A percentile compares a stretch with the other conserved stretches of the same genome.
Evolutionary conservation across 441 rosid species (phyloP).

Genomic region (Brassica hybrid): DNA sequence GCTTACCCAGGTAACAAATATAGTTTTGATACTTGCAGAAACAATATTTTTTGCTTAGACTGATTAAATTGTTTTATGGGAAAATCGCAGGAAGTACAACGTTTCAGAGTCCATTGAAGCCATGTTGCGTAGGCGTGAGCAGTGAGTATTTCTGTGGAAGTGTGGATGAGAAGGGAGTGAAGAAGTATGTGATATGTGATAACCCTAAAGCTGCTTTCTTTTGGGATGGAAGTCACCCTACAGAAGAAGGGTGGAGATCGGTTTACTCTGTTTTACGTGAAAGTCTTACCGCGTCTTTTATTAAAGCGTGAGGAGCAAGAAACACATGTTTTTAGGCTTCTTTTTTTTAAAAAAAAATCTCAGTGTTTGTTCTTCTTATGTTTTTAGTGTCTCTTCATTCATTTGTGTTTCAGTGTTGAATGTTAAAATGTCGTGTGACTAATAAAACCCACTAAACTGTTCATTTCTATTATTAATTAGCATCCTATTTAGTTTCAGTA

Average conservation of each 20-base stretch:
- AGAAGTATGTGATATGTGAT: conserved; percentile 9
- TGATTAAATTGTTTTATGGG: not conserved
- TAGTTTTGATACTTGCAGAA: not conserved
- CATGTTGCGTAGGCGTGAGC: not conserved
- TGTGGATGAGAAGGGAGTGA: conserved; percentile 14
- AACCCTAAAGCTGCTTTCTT: conserved; percentile 17
- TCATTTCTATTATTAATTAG: not conserved
- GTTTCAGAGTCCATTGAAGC: not conserved
- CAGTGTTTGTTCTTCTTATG: conserved; percentile 19
- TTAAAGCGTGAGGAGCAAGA: conserved; percentile 33
- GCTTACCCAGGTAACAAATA: not conserved
- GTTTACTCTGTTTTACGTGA: conserved; percentile 43
- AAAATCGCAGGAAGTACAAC: not conserved
- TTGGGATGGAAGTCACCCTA: conserved; percentile 33
- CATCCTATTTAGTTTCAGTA: not conserved
- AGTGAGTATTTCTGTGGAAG: not conserved
- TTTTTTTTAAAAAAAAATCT: not conserved
- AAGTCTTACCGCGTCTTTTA: conserved; percentile 38
- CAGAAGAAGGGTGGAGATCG: conserved; percentile 43
- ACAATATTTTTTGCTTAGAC: not conserved
- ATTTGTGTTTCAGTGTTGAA: conserved; percentile 31
- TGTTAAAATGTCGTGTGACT: conserved; percentile 23
- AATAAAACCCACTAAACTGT: conserved; percentile 30
- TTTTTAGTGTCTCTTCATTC: conserved; percentile 36
- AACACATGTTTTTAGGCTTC: conserved; percentile 12